Conservation (phyloP, 2,329 filamentous ascomycete species). For the Diaporthe aspalathi region DNA sequence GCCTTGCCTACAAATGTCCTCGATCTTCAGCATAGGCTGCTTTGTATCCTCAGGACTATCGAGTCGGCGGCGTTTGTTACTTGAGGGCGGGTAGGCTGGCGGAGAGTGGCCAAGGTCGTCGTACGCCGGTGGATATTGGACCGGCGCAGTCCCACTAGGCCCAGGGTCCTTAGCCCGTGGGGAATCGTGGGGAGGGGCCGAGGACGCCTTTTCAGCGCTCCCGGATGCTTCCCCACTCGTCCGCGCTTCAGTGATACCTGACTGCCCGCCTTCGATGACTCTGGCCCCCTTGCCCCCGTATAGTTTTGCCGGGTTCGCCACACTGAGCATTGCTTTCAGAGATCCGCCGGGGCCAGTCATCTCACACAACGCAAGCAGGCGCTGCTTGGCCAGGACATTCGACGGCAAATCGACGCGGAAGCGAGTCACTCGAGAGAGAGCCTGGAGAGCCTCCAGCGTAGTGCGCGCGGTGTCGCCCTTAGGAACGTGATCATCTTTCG, state of each 20-base stretch:
- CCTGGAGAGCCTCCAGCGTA: slow-evolving; percentile 16
- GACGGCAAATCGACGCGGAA: slow-evolving; percentile 30
- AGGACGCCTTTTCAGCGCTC: background rate
- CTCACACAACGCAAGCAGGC: slow-evolving; percentile 26
- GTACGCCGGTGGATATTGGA: slow-evolving; percentile 33
- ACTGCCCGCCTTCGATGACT: slow-evolving; percentile 5
- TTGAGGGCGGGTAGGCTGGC: slow-evolving; percentile 23
- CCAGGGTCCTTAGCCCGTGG: background rate
- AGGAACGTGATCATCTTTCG: slow-evolving; percentile 17
- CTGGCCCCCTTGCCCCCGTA: slow-evolving; percentile 35
- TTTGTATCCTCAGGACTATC: background rate
- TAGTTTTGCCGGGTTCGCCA: slow-evolving; percentile 28
- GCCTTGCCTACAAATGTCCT: slow-evolving; percentile 37
- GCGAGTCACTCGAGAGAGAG: slow-evolving; percentile 6
- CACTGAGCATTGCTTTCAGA: slow-evolving; percentile 22
- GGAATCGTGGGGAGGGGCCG: background rate
- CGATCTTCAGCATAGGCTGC: slow-evolving; percentile 9
- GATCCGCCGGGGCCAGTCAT: slow-evolving; percentile 11
- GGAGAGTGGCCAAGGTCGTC: slow-evolving; percentile 18
- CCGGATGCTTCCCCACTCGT: background rate
- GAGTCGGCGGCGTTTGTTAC: slow-evolving; percentile 34
- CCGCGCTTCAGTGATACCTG: no score
- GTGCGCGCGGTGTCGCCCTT: slow-evolving; percentile 29
- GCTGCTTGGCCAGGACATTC: slow-evolving; percentile 7
- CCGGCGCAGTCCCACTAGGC: background rate